Base-by-base conservation (phyloP, 352 stramenopile genomes). In the Phytophthora aleatoria region DNA sequence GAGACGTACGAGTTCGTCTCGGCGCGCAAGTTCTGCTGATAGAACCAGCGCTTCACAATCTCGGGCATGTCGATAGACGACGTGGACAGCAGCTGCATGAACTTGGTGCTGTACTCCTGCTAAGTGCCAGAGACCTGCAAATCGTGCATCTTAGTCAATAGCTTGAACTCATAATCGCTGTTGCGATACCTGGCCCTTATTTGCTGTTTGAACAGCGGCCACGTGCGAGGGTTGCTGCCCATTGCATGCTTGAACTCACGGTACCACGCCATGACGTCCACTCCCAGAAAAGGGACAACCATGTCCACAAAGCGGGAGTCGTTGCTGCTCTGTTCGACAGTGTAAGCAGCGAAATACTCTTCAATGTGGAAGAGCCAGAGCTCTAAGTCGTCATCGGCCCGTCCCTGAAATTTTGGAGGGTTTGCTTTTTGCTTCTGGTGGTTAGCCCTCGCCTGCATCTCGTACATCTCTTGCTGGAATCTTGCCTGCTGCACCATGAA, bases 391-490 rank as follows among this genome's bases (percentile, higher is more conserved):
- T 66, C 50, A 5, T 58, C 52, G 1, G 50, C 26, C 1, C 35
- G 26, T 13, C 41, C 42, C 3, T 61, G n/a, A 24, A 66, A 55
- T 16, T 60, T 56, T 3, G 41, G 49, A 0, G 42, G 50, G 33
- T 54, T 50, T 0, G 24, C 31, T 30, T 55, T 60, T 31, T 66
- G 54, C 24, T 60, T 66, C 30, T 55, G 50, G 30, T 24, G 15
- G 4, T 41, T 55, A 4, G 13, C 28, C 15, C 52, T 39, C 13
- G 28, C 16, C 28, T 66, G 49, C 42, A 57, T 33, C 27, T 60
- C 52, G n/a, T 51, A 56, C 59, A 61, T 60, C 13, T 66, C 31
- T 20, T 60, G 42, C 15, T 60, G 50, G 6, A 67, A 47, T n/a
- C 31, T 12, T 2, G 48, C 43, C 15, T 61, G 59, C 28, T 67